Conservation (phyloP, 169 alveolate genomes). For the Plasmodium vivax region DNA sequence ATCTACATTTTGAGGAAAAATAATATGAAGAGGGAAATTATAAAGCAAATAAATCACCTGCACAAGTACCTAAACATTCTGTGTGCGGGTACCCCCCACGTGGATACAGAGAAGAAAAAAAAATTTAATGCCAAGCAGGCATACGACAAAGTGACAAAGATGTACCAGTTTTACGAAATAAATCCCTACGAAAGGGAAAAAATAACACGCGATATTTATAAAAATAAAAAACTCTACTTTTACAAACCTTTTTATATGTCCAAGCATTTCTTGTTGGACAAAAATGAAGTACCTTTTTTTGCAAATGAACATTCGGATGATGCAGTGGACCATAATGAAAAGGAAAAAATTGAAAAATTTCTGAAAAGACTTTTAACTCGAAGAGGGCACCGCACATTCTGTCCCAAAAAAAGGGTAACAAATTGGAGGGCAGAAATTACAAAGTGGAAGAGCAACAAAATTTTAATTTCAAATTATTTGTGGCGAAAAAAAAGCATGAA, state of each 20-base stretch:
- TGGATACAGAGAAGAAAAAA: neutral
- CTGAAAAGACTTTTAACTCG: neutral
- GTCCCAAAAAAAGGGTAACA: neutral
- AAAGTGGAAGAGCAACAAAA: neutral
- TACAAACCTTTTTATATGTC: constrained; percentile 14
- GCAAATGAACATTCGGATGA: neutral
- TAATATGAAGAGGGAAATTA: neutral
- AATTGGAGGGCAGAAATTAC: neutral
- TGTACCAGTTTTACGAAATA: constrained; percentile 5
- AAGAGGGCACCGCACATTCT: neutral
- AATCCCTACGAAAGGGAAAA: constrained; percentile 1
- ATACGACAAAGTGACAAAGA: neutral
- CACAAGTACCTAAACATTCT: neutral
- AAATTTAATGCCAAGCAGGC: neutral
- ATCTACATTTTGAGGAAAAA: constrained; percentile 11
- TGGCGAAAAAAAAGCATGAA: neutral
- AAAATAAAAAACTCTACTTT: constrained; percentile 1
- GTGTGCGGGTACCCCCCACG: neutral
- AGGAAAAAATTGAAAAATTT: neutral
- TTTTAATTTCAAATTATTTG: neutral
- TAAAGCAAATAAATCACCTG: constrained; percentile 3
- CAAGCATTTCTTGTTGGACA: neutral
- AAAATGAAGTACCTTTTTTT: neutral
- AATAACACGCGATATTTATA: neutral
- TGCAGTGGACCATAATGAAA: neutral